Evolutionary conservation across 1,284 basidiomycete genomes (phyloP), one percentile per base, ranked within the genome.

Genomic region (Xerocomus cyaneibrunnescens): DNA sequence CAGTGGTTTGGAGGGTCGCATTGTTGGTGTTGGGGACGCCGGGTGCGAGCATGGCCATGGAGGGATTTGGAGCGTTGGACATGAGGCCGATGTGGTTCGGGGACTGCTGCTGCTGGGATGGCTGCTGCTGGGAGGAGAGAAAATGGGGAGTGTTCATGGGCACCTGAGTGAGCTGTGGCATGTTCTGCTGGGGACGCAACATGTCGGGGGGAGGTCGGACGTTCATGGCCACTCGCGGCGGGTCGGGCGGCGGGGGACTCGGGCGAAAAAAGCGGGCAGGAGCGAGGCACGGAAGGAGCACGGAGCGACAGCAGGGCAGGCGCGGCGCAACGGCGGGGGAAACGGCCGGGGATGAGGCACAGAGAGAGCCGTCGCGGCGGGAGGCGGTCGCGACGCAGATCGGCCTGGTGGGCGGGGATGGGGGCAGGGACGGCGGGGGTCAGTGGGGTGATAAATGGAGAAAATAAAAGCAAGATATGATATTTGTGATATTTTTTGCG

Each of bases 91-190:
- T 64, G 44, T 70, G 70, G 45, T 58, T 62, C 31, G 44, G 19
- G 46, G 57, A 49, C 49, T 60, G 67, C 44, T 70, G 69, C 51
- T 61, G 66, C 42, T 67, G 70, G 16, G 54, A 37, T 1, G 56
- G 57, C 61, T 67, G 64, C 64, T 70, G 58, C 69, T 71, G 64
- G 22, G 72, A 70, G 45, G 72, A 67, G 35, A 74, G 68, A 37
- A 79, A 76, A 47, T 66, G 72, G 50, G 60, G 57, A 46, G 66
- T 49, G 52, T 68, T 69, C 48, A 76, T 74, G 55, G 70, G 62
- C 31, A 81, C 59, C 49, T 75, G 65, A 45, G 70, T 55, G 55
- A 76, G 68, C 58, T 74, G 74, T 30, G 73, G 65, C 52, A 79
- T 71, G 60, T 69, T 66, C 62, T 64, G 69, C 49, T 70, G 70